Evolutionary conservation across 192 early-diverging fungal species (phyloP).

Genomic region (Piromyces sp.): DNA sequence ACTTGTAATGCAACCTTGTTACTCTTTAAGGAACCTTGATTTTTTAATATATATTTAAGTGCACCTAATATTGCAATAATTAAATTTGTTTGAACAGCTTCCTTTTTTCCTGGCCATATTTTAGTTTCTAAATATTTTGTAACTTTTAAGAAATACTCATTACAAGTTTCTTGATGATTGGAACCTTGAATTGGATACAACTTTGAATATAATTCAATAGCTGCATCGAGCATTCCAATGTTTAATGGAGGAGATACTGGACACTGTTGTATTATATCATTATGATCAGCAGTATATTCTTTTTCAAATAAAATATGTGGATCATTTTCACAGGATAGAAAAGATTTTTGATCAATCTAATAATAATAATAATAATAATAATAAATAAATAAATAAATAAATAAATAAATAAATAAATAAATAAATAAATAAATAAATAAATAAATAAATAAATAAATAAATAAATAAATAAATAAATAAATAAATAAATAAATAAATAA

Average conservation of each 20-base stretch:
- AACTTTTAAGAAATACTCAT: constrained; percentile 54
- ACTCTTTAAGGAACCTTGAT: constrained; percentile 20
- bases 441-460: too few species aligned
- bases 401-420: too few species aligned
- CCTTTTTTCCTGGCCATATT: constrained; percentile 53
- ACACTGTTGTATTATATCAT: neutral
- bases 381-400: too few species aligned
- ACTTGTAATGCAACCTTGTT: constrained; percentile 13
- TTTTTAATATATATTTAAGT: constrained; percentile 42
- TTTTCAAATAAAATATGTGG: constrained; percentile 20
- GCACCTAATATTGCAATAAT: constrained; percentile 51
- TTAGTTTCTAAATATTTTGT: constrained; percentile 36
- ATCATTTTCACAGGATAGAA: constrained; percentile 47
- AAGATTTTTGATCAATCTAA: constrained; percentile 33
- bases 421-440: too few species aligned
- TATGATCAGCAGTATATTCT: neutral
- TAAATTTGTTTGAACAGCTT: constrained; percentile 63
- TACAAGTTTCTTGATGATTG: constrained; percentile 49
- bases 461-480: too few species aligned
- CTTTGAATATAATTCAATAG: constrained; percentile 58
- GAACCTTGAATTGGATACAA: constrained; percentile 52
- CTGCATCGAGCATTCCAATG: constrained; percentile 52
- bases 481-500: too few species aligned
- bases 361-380: too few species aligned
- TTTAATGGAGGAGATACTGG: constrained; percentile 8